Conservation (phyloP, 129 eudicot genomes). For the Saussurea involucrata region DNA sequence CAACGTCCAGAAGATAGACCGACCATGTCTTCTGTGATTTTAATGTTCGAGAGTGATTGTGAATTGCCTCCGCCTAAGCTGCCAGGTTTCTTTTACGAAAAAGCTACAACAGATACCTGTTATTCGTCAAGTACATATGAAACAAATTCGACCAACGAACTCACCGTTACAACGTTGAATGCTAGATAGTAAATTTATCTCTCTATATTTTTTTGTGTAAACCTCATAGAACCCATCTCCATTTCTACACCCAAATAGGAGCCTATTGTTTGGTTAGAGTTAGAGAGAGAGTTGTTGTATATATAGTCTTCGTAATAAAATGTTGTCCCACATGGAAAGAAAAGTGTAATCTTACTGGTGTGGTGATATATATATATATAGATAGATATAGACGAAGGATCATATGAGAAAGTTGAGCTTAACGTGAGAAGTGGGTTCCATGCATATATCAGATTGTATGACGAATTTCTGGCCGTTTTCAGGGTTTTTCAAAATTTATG, state of each 20-base stretch:
- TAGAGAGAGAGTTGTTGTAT: too few relatives aligned
- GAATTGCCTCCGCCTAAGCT: slow-evolving; percentile 36
- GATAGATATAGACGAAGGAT: too few relatives aligned
- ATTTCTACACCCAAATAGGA: neutral
- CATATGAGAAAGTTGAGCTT: too few relatives aligned
- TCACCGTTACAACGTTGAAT: slow-evolving; percentile 31
- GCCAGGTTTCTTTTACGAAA: slow-evolving; percentile 50
- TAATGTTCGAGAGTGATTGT: slow-evolving; percentile 41
- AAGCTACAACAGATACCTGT: slow-evolving; percentile 13
- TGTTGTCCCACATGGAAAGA: too few relatives aligned
- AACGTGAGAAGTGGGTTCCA: too few relatives aligned
- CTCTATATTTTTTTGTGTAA: neutral
- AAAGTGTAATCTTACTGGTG: too few relatives aligned
- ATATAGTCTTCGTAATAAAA: too few relatives aligned
- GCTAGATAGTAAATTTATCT: slow-evolving; percentile 23
- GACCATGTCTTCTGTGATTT: slow-evolving; percentile 35
- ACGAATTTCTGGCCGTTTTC: too few relatives aligned
- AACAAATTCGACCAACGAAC: slow-evolving; percentile 33
- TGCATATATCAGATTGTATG: too few relatives aligned
- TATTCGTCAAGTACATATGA: slow-evolving; percentile 29
- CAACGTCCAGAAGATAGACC: slow-evolving; percentile 52
- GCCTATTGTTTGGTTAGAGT: neutral
- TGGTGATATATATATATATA: too few relatives aligned
- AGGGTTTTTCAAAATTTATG: too few relatives aligned
- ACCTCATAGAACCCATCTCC: neutral